Evolutionary conservation across 1,139 yeast genomes (phyloP).

Genomic region (Sugiyamaella neomexicana): DNA sequence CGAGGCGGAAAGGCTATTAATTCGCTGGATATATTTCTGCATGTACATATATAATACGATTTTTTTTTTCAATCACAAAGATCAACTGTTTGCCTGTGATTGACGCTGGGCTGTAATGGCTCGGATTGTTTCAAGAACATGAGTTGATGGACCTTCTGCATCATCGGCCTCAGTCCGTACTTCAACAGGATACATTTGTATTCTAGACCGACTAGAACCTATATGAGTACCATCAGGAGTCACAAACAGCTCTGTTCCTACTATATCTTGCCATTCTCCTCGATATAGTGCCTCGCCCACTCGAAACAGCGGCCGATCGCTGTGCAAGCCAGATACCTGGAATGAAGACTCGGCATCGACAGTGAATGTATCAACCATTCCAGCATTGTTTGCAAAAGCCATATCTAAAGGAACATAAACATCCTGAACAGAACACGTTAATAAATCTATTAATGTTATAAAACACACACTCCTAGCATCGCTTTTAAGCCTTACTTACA

Average conservation of each 20-base stretch:
- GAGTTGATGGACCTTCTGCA: conserved; percentile 14
- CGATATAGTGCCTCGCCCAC: conserved; percentile 60
- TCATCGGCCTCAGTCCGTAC: conserved; percentile 13
- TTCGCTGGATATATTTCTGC: not conserved
- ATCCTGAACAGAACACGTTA: conserved; percentile 19
- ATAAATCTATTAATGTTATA: conserved; percentile 4
- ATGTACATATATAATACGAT: conserved; percentile 1
- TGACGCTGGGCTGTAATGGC: conserved; percentile 24
- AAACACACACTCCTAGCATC: not conserved
- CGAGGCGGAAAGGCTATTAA: conserved; percentile 41
- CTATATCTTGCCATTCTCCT: conserved; percentile 74
- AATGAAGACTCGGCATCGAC: conserved; percentile 39
- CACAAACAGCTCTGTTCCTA: conserved; percentile 73
- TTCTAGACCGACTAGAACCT: conserved; percentile 29
- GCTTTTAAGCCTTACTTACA: conserved; percentile 25
- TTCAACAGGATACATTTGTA: conserved; percentile 24
- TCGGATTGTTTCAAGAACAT: conserved; percentile 32
- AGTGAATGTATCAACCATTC: conserved; percentile 24
- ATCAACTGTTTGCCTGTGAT: too few relatives aligned
- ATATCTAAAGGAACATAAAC: conserved; percentile 35
- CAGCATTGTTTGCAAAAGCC: conserved; percentile 20
- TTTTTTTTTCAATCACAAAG: not conserved
- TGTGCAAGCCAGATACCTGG: conserved; percentile 55
- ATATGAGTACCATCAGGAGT: conserved; percentile 30
- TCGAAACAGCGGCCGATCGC: conserved; percentile 53